Base-by-base conservation (phyloP, 768 basidiomycete species). In the Bullera alba region DNA sequence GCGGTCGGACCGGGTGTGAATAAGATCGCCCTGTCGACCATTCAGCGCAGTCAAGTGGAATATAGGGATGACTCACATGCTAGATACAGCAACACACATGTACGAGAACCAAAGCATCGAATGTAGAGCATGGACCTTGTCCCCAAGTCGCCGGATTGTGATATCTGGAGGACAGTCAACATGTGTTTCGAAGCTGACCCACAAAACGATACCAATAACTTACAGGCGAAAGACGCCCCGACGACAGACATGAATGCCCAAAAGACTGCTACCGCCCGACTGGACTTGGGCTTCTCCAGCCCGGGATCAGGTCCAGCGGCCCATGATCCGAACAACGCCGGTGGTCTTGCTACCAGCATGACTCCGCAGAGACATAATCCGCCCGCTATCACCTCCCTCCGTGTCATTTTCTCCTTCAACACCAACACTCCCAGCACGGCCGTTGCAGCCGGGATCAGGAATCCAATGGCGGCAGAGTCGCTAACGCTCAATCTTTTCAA, bases 321-420 rank as follows among this genome's bases (percentile, higher is more conserved):
- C 29, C 46, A 54, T 30, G 36, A 51, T 19, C 83, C 84, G 58
- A 95, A 92, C 5, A 95, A 58, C 45, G 82, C 81, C 0, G 77
- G 73, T 0, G 90, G 90, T 29, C 86, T 77, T 10, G 88, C 86
- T 43, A 95, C 87, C 6, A 90, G 76, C 14, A 91, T 68, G 7
- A 89, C 87, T 0, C 89, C 90, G 7, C 79, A 36, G 27, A 92
- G 76, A 68, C 86, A 84, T 41, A 79, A 77, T 6, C 84, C 80
- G 80, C 79, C 79, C 4, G 80, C 85, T 34, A 81, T 37, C 4
- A 78, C 77, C 65, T 87, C 81, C 53, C 73, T 77, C 42, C 69
- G 71, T 2, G 78, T 76, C 53, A 85, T 78, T 0, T 63, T 68
- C 59, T 90, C 88, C 22, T 79, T 77, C 15, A 86, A 69, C 16